Percentiles rank a stretch among this genome's conserved stretches.
Evolutionary conservation across 140 eudicot species (phyloP).

Genomic region (Senecio squalidus): DNA sequence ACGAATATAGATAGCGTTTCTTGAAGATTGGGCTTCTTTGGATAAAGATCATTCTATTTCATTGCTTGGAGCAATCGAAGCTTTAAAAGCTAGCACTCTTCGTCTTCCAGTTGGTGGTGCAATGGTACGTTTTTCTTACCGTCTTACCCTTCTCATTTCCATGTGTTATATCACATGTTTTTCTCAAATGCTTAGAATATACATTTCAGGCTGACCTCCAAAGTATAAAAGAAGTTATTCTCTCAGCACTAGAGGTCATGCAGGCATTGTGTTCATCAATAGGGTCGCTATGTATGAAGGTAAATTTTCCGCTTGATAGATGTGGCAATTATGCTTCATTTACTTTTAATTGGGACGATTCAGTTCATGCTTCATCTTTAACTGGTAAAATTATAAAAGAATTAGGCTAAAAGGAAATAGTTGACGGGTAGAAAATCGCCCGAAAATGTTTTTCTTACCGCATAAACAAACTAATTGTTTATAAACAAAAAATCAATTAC

Average conservation of each 20-base stretch:
- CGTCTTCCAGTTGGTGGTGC: slow-evolving; percentile 95
- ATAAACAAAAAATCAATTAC: too few relatives aligned
- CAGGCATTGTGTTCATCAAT: slow-evolving; percentile 71
- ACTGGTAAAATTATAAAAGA: too few relatives aligned
- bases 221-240: slow-evolving; percentile 73
- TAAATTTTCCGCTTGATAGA: slow-evolving; percentile 24
- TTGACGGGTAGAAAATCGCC: too few relatives aligned
- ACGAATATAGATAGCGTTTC: slow-evolving; percentile 42
- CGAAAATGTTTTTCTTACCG: too few relatives aligned
- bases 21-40: slow-evolving; percentile 79
- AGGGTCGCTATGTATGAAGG: slow-evolving; percentile 68
- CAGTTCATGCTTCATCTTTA: neutral
- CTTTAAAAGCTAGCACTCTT: slow-evolving; percentile 97
- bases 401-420: too few relatives aligned
- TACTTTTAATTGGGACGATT: neutral
- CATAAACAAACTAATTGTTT: too few relatives aligned
- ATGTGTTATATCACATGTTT: neutral
- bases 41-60: slow-evolving; percentile 78
- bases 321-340: neutral
- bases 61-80: slow-evolving; percentile 88
- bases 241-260: slow-evolving; percentile 86
- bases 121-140: slow-evolving; percentile 38
- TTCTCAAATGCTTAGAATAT: slow-evolving; percentile 16
- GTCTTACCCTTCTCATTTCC: neutral
- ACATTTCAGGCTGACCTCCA: slow-evolving; percentile 65